Evolutionary conservation across 176 grass and related monocot species (phyloP), one percentile per base, ranked within the genome.

Genomic region (Lolium rigidum): DNA sequence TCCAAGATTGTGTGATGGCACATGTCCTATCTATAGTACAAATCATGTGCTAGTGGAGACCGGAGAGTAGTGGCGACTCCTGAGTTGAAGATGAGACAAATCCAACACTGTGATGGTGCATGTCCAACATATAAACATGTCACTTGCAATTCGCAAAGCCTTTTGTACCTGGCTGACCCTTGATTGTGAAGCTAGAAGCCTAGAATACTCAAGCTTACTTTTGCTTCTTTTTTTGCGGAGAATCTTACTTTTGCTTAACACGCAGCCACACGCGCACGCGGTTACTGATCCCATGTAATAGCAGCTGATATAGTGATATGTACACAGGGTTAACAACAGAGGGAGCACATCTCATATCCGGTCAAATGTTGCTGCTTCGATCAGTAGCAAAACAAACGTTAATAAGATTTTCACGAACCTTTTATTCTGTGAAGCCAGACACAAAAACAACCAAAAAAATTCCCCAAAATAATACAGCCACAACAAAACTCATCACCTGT

Each of bases 51-150:
- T 65, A 15, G 25, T 65, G 62, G 62, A 59, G 20, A 59, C 2
- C 9, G 6, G 6, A 26, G 60, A 47, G 20, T n/a, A n/a, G n/a
- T 47, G 5, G 70, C 12, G 21, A 5, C 13, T 4, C 41, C 7
- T 73, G 5, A 14, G 12, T 50, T 49, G 61, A 14, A 14, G 4
- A 6, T 43, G 70, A n/a, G 44, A 15, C 70, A 74, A 74, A 74
- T 74, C 70, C 70, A 74, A 15, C 70, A 25, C n/a, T 49, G 43
- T 74, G 70, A 74, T 74, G 70, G 70, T 12, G 47, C 70, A 15
- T 22, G 70, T 50, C 44, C 70, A 50, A 48, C 69, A 47, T 47
- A 44, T 44, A 20, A 8, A 22, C 47, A 51, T 15, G 72, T 22
- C 46, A 17, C 46, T 3, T 35, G 31, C 31, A 35, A 35, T 35